phyloP scores from a whole-genome alignment of 2,329 filamentous ascomycete genomes.

The Pleurostoma richardsiae region DNA sequence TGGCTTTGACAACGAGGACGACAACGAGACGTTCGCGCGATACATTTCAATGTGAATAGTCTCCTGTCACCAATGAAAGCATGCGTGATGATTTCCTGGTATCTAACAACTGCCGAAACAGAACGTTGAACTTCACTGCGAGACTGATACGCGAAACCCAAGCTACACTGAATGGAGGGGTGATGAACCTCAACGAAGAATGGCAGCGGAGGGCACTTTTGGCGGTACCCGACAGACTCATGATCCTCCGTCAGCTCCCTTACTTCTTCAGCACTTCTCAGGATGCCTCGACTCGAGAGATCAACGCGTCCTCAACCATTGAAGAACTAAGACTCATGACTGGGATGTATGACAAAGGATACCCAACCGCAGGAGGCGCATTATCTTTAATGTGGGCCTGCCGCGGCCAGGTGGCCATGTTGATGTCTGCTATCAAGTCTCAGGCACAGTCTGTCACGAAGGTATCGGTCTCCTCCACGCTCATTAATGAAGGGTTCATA shows the following conservation, averaged over 20 bases:
- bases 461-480: neutral
- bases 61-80: neutral
- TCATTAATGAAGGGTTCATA: neutral
- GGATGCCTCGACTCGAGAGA: neutral
- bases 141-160: neutral
- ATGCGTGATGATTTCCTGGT: neutral
- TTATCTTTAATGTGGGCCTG: neutral
- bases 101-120: neutral
- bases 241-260: neutral
- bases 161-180: neutral
- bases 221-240: neutral
- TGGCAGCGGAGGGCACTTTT: neutral
- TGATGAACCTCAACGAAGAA: neutral
- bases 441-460: neutral
- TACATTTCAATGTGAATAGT: neutral
- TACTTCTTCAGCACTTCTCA: slow-evolving; percentile 1
- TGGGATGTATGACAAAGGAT: neutral
- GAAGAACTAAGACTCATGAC: neutral
- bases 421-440: neutral
- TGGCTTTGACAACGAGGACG: neutral
- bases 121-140: neutral
- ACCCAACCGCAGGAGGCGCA: neutral
- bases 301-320: neutral
- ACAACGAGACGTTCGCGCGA: neutral
- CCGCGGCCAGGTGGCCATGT: neutral